A percentile compares a stretch with the other conserved stretches of the same genome.
Evolutionary conservation across 2,329 filamentous ascomycete species (phyloP).

Genomic region (Penicillium verrucosum): DNA sequence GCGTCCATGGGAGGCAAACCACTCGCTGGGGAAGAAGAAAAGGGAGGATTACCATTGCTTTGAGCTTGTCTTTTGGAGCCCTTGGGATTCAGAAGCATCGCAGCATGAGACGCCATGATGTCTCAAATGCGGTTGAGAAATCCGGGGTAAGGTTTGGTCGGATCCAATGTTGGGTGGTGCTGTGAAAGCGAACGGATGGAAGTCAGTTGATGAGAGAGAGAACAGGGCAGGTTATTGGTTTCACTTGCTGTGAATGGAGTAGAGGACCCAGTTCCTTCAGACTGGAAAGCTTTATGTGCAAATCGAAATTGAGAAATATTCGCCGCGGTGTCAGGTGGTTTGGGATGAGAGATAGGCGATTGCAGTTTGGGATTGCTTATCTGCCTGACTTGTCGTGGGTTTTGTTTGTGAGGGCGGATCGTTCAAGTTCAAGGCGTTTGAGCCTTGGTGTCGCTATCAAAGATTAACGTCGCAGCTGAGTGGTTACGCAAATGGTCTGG

Average conservation of each 20-base stretch:
- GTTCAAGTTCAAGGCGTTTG: neutral
- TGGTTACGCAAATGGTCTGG: constrained; percentile 8
- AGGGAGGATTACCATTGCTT: constrained; percentile 33
- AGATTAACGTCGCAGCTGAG: constrained; percentile 7
- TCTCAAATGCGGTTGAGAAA: neutral
- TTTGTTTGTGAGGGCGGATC: neutral
- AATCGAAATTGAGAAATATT: neutral
- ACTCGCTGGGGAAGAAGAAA: constrained; percentile 3
- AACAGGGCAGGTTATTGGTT: neutral
- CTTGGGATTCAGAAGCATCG: constrained; percentile 45
- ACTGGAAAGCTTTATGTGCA: neutral
- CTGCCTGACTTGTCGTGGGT: neutral
- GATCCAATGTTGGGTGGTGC: neutral
- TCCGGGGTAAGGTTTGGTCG: constrained; percentile 4
- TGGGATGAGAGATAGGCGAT: neutral
- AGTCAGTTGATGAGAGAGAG: neutral
- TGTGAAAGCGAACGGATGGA: constrained; percentile 3
- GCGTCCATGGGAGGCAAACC: neutral
- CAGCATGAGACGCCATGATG: constrained; percentile 41
- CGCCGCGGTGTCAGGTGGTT: neutral
- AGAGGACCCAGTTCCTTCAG: neutral
- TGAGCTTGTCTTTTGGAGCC: constrained; percentile 38
- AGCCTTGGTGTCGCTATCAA: neutral
- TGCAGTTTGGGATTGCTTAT: neutral
- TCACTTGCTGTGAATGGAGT: neutral